Evolutionary conservation across 768 basidiomycete species (phyloP).

Genomic region (Phylloporus rhodoxanthus): DNA sequence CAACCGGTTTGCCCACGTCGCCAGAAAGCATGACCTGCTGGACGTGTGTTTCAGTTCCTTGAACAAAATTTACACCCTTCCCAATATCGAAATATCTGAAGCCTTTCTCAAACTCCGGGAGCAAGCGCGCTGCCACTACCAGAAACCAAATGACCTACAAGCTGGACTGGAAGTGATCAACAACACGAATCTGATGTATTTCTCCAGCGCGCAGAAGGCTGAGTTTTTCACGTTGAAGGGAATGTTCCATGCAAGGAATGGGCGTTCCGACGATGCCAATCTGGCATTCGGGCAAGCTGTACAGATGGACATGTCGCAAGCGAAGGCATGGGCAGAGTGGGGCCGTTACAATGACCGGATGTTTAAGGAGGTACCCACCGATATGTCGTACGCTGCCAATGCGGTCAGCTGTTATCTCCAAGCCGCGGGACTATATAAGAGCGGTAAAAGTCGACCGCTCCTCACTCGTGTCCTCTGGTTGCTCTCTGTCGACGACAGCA

Average conservation of each 20-base stretch:
- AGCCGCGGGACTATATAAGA: slow-evolving; percentile 94
- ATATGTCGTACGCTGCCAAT: slow-evolving; percentile 72
- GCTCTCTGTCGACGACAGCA: slow-evolving; percentile 81
- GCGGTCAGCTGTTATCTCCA: slow-evolving; percentile 98
- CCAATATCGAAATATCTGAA: slow-evolving; percentile 99
- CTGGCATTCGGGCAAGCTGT: slow-evolving; percentile 91
- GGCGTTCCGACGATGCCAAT: slow-evolving; percentile 84
- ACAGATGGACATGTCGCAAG: slow-evolving; percentile 89
- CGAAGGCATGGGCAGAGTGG: slow-evolving; percentile 99
- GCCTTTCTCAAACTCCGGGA: slow-evolving; percentile 98
- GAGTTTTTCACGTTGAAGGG: slow-evolving; percentile 98
- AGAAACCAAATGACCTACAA: slow-evolving; percentile 87
- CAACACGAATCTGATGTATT: slow-evolving; percentile 98
- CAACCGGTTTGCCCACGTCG: slow-evolving; percentile 98
- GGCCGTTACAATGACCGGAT: slow-evolving; percentile 88
- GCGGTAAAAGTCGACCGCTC: slow-evolving; percentile 83
- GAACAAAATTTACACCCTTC: slow-evolving; percentile 96
- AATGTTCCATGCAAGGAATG: slow-evolving; percentile 91
- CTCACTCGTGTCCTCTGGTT: slow-evolving; percentile 95
- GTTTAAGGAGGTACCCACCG: slow-evolving; percentile 79
- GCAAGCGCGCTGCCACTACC: slow-evolving; percentile 97
- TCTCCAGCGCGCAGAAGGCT: slow-evolving; percentile 89
- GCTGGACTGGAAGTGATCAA: slow-evolving; percentile 98
- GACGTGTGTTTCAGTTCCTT: slow-evolving; percentile 94
- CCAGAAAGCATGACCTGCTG: slow-evolving; percentile 90